Conservation (phyloP, 2,329 filamentous ascomycete genomes). For the Colletotrichum sansevieriae region DNA sequence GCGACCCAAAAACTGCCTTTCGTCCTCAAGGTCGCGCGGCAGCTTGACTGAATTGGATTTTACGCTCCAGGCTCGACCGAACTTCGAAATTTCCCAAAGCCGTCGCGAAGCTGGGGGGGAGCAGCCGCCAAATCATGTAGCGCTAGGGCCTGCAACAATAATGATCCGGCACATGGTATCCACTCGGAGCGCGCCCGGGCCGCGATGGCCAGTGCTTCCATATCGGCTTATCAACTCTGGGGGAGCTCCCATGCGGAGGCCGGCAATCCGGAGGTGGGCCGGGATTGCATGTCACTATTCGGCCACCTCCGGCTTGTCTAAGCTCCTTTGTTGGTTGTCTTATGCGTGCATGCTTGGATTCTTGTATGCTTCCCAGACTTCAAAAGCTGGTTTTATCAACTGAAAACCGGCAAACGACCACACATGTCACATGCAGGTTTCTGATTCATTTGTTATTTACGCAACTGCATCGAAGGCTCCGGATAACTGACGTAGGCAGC, state of each 20-base stretch:
- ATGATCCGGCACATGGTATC: conserved; percentile 48
- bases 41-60: conserved; percentile 32
- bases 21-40: conserved; percentile 35
- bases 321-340: neutral
- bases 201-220: neutral
- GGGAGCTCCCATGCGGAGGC: conserved; percentile 19
- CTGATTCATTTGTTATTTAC: no score
- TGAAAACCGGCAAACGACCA: no score
- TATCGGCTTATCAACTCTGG: conserved; percentile 3
- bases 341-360: no score
- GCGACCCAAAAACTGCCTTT: neutral
- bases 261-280: conserved; percentile 34
- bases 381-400: no score
- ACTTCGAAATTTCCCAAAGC: conserved; percentile 56
- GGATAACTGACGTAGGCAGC: no score
- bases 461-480: no score
- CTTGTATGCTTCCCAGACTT: neutral
- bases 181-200: conserved; percentile 31
- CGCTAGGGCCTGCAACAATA: conserved; percentile 55
- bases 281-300: conserved; percentile 31
- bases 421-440: no score
- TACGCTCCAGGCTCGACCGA: conserved; percentile 35
- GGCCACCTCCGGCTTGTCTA: conserved; percentile 4
- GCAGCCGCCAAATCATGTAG: conserved; percentile 55
- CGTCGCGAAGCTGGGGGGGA: conserved; percentile 55